Conservation (phyloP, 164 flowering plant species). For the Akebia trifoliata region DNA sequence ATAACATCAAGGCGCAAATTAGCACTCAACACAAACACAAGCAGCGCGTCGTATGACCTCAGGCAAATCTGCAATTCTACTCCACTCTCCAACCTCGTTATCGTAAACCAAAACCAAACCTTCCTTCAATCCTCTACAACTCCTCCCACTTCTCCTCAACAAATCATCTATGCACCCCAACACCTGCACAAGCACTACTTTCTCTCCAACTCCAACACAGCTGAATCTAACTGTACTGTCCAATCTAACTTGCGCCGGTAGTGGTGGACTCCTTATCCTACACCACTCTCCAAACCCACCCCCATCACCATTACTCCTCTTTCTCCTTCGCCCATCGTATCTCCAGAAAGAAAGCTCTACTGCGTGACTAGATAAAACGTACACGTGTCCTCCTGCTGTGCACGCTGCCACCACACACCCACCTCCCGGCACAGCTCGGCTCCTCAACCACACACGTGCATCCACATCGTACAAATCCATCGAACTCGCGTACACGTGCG, state of each 20-base stretch:
- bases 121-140: conserved; percentile 49
- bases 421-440: conserved; percentile 74
- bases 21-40: conserved; percentile 69
- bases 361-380: conserved; percentile 73
- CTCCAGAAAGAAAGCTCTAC: conserved; percentile 90
- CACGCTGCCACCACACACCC: conserved; percentile 94
- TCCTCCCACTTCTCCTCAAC: conserved; percentile 64
- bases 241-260: conserved; percentile 67
- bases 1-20: neutral
- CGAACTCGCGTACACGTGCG: conserved; percentile 63
- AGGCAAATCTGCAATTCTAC: conserved; percentile 65
- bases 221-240: conserved; percentile 68
- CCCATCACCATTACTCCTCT: conserved; percentile 20
- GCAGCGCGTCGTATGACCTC: conserved; percentile 65
- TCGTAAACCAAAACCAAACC: conserved; percentile 70
- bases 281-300: conserved; percentile 69
- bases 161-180: conserved; percentile 69
- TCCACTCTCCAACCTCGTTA: conserved; percentile 56
- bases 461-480: conserved; percentile 84
- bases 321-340: conserved; percentile 48
- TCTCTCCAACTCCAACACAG: conserved; percentile 63
- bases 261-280: conserved; percentile 56
- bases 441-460: conserved; percentile 62
- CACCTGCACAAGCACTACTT: conserved; percentile 67
- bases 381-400: conserved; percentile 49